Evolutionary conservation across 2,329 filamentous ascomycete genomes (phyloP).

Genomic region (Fonsecaea nubica): DNA sequence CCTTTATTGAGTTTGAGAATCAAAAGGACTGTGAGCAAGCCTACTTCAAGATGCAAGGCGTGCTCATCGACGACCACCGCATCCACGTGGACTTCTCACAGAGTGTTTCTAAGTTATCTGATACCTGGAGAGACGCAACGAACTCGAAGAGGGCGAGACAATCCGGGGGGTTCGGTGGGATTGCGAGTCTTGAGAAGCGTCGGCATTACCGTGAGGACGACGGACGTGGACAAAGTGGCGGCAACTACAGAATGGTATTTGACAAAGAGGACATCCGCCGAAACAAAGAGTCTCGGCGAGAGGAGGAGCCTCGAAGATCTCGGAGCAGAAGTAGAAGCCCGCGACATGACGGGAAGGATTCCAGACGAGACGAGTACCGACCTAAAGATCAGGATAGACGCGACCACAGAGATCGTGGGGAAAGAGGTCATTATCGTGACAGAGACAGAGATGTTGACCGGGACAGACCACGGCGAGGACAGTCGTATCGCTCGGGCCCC

Average conservation of each 20-base stretch:
- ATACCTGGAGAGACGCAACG: conserved; percentile 84
- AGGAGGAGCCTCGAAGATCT: conserved; percentile 39
- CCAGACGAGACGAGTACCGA: conserved; percentile 25
- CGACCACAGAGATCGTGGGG: conserved; percentile 40
- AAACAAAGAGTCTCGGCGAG: conserved; percentile 18
- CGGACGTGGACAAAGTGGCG: conserved; percentile 50
- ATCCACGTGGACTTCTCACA: conserved; percentile 99
- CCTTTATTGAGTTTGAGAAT: conserved; percentile 95
- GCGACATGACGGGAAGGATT: conserved; percentile 44
- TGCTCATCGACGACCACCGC: conserved; percentile 93
- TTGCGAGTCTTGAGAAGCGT: conserved; percentile 85
- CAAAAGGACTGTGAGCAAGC: conserved; percentile 92
- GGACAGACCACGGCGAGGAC: neutral
- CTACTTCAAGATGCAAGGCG: conserved; percentile 98
- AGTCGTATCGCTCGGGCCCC: conserved; percentile 9
- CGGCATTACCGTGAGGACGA: conserved; percentile 82
- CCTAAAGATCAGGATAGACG: conserved; percentile 35
- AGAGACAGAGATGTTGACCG: conserved; percentile 49
- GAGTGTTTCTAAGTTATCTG: conserved; percentile 84
- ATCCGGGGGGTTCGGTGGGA: conserved; percentile 86
- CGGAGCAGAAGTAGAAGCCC: conserved; percentile 51
- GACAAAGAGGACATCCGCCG: conserved; percentile 70
- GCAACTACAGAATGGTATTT: conserved; percentile 80
- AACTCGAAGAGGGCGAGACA: conserved; percentile 75
- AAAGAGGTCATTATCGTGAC: conserved; percentile 44